Evolutionary conservation across 345 rosid species (phyloP).

Genomic region (rapeseed (Brassica napus)): DNA sequence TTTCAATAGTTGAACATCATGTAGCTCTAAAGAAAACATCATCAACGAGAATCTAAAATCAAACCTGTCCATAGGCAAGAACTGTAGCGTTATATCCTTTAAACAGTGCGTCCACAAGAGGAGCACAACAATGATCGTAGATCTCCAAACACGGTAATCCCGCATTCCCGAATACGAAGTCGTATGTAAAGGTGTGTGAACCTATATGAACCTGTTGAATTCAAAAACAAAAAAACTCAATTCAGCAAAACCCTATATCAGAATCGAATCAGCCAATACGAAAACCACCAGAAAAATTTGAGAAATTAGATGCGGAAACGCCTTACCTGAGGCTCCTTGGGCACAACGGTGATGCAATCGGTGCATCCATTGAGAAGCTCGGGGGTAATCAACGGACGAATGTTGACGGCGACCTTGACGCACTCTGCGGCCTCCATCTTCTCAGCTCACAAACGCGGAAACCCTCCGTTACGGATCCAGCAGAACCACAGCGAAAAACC

Average conservation of each 20-base stretch:
- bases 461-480: slow-evolving; percentile 9
- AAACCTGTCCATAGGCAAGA: slow-evolving; percentile 97
- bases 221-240: not conserved
- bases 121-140: slow-evolving; percentile 74
- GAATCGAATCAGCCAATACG: too few species aligned
- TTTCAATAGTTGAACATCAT: not conserved
- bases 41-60: not conserved
- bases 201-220: slow-evolving; percentile 77
- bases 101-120: slow-evolving; percentile 82
- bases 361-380: slow-evolving; percentile 88
- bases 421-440: slow-evolving; percentile 63
- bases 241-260: too few species aligned
- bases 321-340: slow-evolving; percentile 85
- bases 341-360: slow-evolving; percentile 81
- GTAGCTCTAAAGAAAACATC: not conserved
- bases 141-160: slow-evolving; percentile 54
- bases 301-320: too few species aligned
- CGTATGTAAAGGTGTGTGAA: slow-evolving; percentile 81
- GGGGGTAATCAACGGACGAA: slow-evolving; percentile 81
- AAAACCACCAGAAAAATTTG: too few species aligned
- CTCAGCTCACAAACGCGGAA: not conserved
- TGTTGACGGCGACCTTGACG: slow-evolving; percentile 86
- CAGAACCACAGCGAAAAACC: not conserved
- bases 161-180: slow-evolving; percentile 62
- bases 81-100: slow-evolving; percentile 93